Percentiles rank a stretch among this genome's conserved stretches.
Conservation (phyloP, 768 basidiomycete genomes). For the Suillus americanus region DNA sequence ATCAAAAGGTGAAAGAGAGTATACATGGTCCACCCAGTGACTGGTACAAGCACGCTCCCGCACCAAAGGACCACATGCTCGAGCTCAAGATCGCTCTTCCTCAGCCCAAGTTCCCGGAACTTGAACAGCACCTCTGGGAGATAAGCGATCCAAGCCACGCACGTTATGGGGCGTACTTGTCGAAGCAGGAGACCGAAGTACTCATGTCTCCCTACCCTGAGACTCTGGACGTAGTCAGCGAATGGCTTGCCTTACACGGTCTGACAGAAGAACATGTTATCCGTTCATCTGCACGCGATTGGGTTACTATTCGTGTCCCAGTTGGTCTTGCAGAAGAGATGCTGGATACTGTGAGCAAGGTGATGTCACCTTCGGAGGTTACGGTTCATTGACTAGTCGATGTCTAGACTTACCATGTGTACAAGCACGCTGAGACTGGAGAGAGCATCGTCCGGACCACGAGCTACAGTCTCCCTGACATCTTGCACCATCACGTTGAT, state of each 20-base stretch:
- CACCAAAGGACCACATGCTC: not conserved
- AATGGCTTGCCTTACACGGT: not conserved
- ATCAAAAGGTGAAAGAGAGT: not conserved
- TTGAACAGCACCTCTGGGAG: not conserved
- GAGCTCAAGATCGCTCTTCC: constrained; percentile 30
- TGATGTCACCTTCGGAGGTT: not conserved
- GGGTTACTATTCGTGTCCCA: not conserved
- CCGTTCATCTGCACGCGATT: not conserved
- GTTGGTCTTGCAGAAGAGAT: not conserved
- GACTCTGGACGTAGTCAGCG: not conserved
- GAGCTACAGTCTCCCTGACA: not conserved
- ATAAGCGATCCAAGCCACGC: not conserved
- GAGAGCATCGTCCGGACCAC: not conserved
- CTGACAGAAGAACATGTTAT: not conserved
- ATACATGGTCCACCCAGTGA: not conserved
- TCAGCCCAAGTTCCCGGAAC: not conserved
- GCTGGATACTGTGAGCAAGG: not conserved
- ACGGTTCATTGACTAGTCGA: not conserved
- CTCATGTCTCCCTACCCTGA: not conserved
- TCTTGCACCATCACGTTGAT: not conserved
- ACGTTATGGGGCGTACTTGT: not conserved
- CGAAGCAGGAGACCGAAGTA: not conserved
- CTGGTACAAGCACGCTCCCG: not conserved
- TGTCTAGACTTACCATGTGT: not conserved
- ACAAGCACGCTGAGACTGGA: not conserved